Conservation (phyloP, 225 moss, liverwort and hornwort species). For the Marchantia paleacea region DNA sequence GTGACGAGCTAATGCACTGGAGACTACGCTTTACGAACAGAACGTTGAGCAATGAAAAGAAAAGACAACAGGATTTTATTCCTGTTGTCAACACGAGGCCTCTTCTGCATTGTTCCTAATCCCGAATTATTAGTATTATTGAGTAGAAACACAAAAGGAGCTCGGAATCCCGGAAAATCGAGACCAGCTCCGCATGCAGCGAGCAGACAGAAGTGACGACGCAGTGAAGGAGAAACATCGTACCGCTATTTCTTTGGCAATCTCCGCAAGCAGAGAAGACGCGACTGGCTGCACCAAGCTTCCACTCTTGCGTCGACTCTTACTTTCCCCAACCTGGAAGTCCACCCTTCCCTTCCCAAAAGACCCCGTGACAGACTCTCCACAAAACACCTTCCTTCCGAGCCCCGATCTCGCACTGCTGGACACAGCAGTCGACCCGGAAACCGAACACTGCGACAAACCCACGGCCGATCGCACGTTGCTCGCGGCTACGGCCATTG, state of each 20-base stretch:
- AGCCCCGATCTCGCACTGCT: constrained; percentile 17
- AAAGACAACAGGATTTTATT: too few relatives aligned
- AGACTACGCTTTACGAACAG: too few relatives aligned
- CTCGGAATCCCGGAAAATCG: background rate
- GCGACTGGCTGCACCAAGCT: constrained; percentile 27
- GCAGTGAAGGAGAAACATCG: background rate
- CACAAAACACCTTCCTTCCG: constrained; percentile 37
- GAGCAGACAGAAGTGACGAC: background rate
- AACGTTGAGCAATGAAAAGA: too few relatives aligned
- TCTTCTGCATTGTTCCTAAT: too few relatives aligned
- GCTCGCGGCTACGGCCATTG: constrained; percentile 25
- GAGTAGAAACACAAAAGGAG: too few relatives aligned
- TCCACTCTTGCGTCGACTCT: constrained; percentile 5
- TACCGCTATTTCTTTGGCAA: constrained; percentile 44
- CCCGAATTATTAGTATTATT: too few relatives aligned
- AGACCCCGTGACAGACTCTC: constrained; percentile 28
- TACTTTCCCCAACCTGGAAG: constrained; percentile 3
- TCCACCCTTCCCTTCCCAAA: constrained; percentile 22
- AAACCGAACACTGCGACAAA: constrained; percentile 33
- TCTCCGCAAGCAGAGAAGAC: constrained; percentile 40
- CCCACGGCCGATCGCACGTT: constrained; percentile 28
- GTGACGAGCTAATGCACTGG: too few relatives aligned
- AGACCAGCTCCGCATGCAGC: constrained; percentile 13
- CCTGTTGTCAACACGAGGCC: too few relatives aligned
- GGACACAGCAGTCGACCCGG: constrained; percentile 21